A percentile compares a stretch with the other conserved stretches of the same genome.
Evolutionary conservation across 306 rosid species (phyloP).

Genomic region (Acmispon strigosus): DNA sequence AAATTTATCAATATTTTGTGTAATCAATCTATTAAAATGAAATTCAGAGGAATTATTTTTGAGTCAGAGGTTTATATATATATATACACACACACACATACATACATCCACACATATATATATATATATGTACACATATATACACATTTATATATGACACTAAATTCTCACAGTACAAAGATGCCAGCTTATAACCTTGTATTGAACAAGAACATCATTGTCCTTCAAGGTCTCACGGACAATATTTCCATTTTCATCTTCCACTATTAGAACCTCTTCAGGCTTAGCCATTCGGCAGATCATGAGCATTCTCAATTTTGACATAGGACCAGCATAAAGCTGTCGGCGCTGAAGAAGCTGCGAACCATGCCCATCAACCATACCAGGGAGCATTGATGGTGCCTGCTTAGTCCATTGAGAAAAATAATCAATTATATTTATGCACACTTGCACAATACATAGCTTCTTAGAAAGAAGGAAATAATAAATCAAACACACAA

Average conservation of each 20-base stretch:
- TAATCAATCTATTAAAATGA: neutral
- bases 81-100: neutral
- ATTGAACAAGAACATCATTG: constrained; percentile 97
- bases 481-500: neutral
- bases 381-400: constrained; percentile 61
- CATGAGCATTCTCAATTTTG: constrained; percentile 96
- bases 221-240: constrained; percentile 99
- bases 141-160: neutral
- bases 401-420: constrained; percentile 35
- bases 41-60: neutral
- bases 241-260: constrained; percentile 97
- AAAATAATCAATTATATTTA: neutral
- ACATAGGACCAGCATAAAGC: constrained; percentile 79
- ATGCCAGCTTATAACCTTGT: constrained; percentile 52
- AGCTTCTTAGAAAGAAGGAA: neutral
- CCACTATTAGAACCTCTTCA: constrained; percentile 97
- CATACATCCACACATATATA: too few species aligned
- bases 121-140: neutral
- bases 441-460: too few species aligned
- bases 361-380: constrained; percentile 82
- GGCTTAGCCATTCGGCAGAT: constrained; percentile 99
- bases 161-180: neutral
- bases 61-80: too few species aligned
- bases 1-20: neutral
- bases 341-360: constrained; percentile 79